Evolutionary conservation across 176 grass and related monocot species (phyloP).

Genomic region (maize (Zea mays)): Zm-B73-REFERENCE-NAM-5.0 NC_050103.1:145883001-145883500

Average conservation of each 20-base stretch:
- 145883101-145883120: constrained; percentile 26
- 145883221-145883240: constrained; percentile 67
- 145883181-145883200: constrained; percentile 61
- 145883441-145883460: neutral
- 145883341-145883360: constrained; percentile 73
- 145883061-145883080: too few relatives aligned
- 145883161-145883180: constrained; percentile 60
- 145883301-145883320: constrained; percentile 48
- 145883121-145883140: neutral
- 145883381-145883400: constrained; percentile 45
- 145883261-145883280: constrained; percentile 70
- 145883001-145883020: neutral
- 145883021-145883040: neutral
- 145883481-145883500: constrained; percentile 14
- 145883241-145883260: constrained; percentile 69
- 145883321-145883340: constrained; percentile 57
- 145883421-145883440: neutral
- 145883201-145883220: constrained; percentile 59
- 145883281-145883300: constrained; percentile 62
- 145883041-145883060: too few relatives aligned
- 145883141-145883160: constrained; percentile 35
- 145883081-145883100: neutral
- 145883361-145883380: constrained; percentile 73
- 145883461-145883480: constrained; percentile 18
- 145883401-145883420: constrained; percentile 17